These are phyloP conservation scores for Suillus spraguei DNA, from an alignment of 768 basidiomycete species.

Conservation along the genomic window DNA sequence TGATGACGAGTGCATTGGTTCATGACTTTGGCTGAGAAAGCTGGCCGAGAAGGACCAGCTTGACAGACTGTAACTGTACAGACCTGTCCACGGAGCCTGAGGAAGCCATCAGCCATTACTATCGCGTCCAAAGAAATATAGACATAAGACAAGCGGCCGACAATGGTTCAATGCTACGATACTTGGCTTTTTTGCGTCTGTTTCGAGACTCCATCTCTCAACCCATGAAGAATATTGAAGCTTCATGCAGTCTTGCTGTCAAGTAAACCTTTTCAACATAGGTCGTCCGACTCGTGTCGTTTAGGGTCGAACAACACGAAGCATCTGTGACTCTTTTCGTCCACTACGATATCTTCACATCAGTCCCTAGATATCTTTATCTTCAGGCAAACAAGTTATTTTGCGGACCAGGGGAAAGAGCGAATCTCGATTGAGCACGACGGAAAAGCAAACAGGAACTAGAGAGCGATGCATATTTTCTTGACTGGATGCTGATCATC, in stretches of 20 bases:
- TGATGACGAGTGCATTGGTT: not conserved
- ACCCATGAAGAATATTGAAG: no score
- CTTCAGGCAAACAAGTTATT: not conserved
- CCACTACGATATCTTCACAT: not conserved
- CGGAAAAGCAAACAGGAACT: not conserved
- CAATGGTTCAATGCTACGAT: not conserved
- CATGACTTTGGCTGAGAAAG: constrained; percentile 8
- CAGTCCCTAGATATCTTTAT: not conserved
- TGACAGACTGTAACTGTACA: constrained; percentile 88
- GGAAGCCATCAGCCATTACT: not conserved
- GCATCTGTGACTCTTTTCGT: not conserved
- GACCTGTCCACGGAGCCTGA: constrained; percentile 67
- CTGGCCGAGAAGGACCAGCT: constrained; percentile 94
- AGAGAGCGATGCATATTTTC: not conserved
- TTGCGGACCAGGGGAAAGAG: not conserved
- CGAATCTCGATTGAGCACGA: not conserved
- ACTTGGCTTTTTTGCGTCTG: no score
- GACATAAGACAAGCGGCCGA: not conserved
- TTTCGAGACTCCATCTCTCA: no score
- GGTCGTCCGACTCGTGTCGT: no score
- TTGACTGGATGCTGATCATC: not conserved
- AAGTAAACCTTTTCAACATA: no score
- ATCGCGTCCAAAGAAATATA: not conserved
- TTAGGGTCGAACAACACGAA: not conserved
- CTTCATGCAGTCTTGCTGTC: no score